phyloP scores from a whole-genome alignment of 164 flowering plant species.

The Nymphaea colorata region DNA sequence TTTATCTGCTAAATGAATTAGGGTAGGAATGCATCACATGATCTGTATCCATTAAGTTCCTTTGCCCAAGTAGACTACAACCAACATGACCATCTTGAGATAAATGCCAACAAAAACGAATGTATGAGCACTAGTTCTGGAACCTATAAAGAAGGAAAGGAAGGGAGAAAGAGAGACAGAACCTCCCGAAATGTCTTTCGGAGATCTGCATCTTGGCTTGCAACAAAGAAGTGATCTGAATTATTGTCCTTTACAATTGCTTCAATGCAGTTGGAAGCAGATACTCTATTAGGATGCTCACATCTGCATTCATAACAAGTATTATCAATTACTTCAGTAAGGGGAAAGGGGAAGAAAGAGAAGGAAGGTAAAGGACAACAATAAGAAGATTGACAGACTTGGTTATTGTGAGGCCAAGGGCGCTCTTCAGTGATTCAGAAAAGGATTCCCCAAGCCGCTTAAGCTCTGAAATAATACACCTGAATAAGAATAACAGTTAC shows the following conservation, averaged over 20 bases:
- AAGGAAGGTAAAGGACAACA: not conserved
- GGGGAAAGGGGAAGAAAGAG: not conserved
- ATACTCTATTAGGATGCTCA: slow-evolving; percentile 53
- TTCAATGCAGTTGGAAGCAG: slow-evolving; percentile 52
- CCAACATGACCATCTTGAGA: too few species aligned
- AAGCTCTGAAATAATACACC: slow-evolving; percentile 49
- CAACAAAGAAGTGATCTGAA: slow-evolving; percentile 79
- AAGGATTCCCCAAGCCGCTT: slow-evolving; percentile 42
- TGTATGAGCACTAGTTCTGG: not conserved
- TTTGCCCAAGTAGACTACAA: too few species aligned
- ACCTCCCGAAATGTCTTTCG: slow-evolving; percentile 61
- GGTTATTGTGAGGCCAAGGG: slow-evolving; percentile 36
- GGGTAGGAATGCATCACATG: too few species aligned
- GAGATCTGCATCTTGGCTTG: slow-evolving; percentile 64
- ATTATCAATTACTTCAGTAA: slow-evolving; percentile 12
- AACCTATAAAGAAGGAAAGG: too few species aligned
- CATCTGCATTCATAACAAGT: slow-evolving; percentile 28
- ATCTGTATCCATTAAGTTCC: too few species aligned
- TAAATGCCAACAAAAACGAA: too few species aligned
- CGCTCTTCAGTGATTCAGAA: slow-evolving; percentile 36
- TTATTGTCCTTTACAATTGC: slow-evolving; percentile 67
- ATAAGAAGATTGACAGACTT: slow-evolving; percentile 27
- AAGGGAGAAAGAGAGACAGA: slow-evolving; percentile 11
- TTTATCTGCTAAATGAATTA: too few species aligned
- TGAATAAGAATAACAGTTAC: not conserved